These are phyloP conservation scores for Apiotrichum sp. DNA, from an alignment of 1,284 basidiomycete species.

Conservation along the genomic window DNA sequence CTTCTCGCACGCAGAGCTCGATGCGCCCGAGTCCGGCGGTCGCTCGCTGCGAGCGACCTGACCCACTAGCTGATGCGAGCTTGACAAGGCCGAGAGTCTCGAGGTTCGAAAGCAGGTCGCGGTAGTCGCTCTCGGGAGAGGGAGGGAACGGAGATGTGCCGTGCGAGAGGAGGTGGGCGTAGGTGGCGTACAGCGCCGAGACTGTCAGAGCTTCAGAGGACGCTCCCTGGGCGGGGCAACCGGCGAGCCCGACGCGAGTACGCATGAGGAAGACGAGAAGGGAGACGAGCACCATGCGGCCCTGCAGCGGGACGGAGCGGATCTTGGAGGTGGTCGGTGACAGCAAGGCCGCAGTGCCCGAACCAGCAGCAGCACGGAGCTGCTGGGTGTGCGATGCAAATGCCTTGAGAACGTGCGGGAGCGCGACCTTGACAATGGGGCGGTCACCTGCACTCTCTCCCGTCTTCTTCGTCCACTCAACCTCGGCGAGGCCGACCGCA, in stretches of 20 bases:
- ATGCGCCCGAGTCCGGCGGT: slow-evolving; percentile 15
- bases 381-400: slow-evolving; percentile 40
- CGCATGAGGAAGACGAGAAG: slow-evolving; percentile 36
- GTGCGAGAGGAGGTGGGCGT: slow-evolving; percentile 37
- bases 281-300: slow-evolving; percentile 44
- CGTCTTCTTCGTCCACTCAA: slow-evolving; percentile 42
- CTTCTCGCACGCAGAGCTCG: slow-evolving; percentile 35
- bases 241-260: slow-evolving; percentile 28
- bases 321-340: slow-evolving; percentile 36
- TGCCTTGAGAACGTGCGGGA: slow-evolving; percentile 42
- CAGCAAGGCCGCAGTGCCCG: slow-evolving; percentile 11
- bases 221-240: slow-evolving; percentile 22
- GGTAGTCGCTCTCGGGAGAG: slow-evolving; percentile 42
- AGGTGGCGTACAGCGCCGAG: slow-evolving; percentile 38
- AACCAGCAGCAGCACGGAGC: slow-evolving; percentile 39
- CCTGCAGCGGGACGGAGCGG: slow-evolving; percentile 42
- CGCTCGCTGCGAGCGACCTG: slow-evolving; percentile 1
- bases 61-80: slow-evolving; percentile 6
- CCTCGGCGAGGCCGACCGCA: slow-evolving; percentile 41
- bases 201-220: slow-evolving; percentile 14
- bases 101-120: slow-evolving; percentile 44
- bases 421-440: slow-evolving; percentile 34
- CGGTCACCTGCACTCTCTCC: slow-evolving; percentile 8
- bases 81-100: slow-evolving; percentile 42
- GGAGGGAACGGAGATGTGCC: slow-evolving; percentile 37